Evolutionary conservation across 805 yeast genomes (phyloP), one percentile per base, ranked within the genome.

Genomic region (Metschnikowia colocasiae): DNA sequence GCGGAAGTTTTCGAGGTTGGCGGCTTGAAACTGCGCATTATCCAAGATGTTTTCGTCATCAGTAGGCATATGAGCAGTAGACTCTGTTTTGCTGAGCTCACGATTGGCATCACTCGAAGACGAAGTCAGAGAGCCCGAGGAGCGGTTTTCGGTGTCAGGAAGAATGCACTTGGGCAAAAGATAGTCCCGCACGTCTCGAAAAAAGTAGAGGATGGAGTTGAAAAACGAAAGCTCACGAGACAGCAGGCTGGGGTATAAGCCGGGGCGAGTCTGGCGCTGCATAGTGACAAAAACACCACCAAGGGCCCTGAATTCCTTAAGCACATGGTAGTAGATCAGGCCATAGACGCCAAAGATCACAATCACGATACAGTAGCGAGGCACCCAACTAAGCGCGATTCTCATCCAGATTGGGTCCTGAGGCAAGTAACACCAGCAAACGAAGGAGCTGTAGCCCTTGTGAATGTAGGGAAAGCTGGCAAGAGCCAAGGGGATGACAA

Each of bases 371-470:
- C 79, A 64, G 60, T 81, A 89, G 42, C 97, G 73, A 10, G 95
- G 90, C 1, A 81, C 82, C 96, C 96, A 91, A 53, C 89, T 79
- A 42, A 90, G 67, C 1, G 73, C 89, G 33, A 85, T 60, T 48
- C 88, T 71, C 61, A 81, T 84, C 94, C 94, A 89, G 6, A 74
- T 60, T 0, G 95, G 95, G 1, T 67, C 52, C 36, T 80, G 79
- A 0, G 96, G 90, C 47, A 90, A 68, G 62, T 85, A 88, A 60
- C 95, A 85, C 90, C 89, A 86, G 51, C 83, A 79, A 35, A 83
- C 79, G 49, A 78, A 74, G 25, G 88, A 81, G 31, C 67, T 61
- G 61, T 85, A 89, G 40, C 64, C 64, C 10, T n/a, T 13, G 2
- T 87, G 84, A 25, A 87, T 78, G 59, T 84, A 87, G 0, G 90